phyloP scores from a whole-genome alignment of 345 rosid genomes.

The Psidium guajava region DNA sequence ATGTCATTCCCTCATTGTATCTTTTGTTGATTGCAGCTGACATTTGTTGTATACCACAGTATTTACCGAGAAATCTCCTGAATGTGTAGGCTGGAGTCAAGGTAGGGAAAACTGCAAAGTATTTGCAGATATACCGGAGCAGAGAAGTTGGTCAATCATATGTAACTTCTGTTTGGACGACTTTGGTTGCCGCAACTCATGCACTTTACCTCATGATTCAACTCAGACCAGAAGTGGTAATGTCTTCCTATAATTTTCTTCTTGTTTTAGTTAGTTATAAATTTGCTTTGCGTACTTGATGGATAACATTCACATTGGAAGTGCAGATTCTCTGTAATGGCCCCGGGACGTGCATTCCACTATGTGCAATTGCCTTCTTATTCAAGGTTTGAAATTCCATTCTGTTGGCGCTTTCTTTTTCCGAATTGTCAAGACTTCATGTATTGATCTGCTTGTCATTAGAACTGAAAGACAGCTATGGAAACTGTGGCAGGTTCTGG shows the following conservation, averaged over 20 bases:
- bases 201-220: slow-evolving; percentile 66
- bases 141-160: slow-evolving; percentile 91
- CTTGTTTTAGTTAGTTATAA: not conserved
- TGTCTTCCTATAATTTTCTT: not conserved
- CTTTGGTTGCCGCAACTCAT: slow-evolving; percentile 49
- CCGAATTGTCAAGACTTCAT: not conserved
- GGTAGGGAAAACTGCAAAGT: slow-evolving; percentile 30
- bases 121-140: slow-evolving; percentile 65
- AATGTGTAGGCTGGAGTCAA: not conserved
- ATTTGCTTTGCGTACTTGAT: not conserved
- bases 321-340: slow-evolving; percentile 80
- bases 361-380: slow-evolving; percentile 59
- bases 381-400: slow-evolving; percentile 44
- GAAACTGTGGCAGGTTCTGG: slow-evolving; percentile 34
- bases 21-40: not conserved
- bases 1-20: not conserved
- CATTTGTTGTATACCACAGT: not conserved
- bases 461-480: not conserved
- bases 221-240: slow-evolving; percentile 82
- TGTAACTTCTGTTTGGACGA: slow-evolving; percentile 73
- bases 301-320: not conserved
- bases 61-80: not conserved
- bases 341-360: slow-evolving; percentile 73
- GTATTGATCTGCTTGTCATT: not conserved
- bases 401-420: not conserved